phyloP scores from a whole-genome alignment of 148 eudicot genomes.

The Euryodendron excelsum region DNA sequence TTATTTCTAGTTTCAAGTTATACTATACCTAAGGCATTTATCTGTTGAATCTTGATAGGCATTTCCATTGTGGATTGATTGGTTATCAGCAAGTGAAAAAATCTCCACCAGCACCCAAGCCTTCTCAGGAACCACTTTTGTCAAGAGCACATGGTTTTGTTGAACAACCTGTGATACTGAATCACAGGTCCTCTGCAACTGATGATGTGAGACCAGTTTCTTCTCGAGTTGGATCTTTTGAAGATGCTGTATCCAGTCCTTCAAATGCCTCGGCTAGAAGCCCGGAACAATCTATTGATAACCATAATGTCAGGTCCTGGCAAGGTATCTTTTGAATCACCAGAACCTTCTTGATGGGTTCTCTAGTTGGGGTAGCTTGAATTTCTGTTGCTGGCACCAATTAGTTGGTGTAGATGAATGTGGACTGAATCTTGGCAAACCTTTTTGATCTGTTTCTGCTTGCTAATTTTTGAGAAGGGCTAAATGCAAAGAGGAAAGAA shows the following conservation, averaged over 20 bases:
- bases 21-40: neutral
- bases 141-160: slow-evolving; percentile 7
- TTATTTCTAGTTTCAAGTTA: no score
- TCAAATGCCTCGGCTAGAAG: neutral
- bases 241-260: neutral
- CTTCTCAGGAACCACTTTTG: slow-evolving; percentile 17
- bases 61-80: slow-evolving; percentile 52
- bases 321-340: slow-evolving; percentile 17
- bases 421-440: neutral
- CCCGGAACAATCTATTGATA: slow-evolving; percentile 13
- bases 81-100: slow-evolving; percentile 43
- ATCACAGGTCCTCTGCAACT: slow-evolving; percentile 6
- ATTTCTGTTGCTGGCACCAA: neutral
- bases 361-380: slow-evolving; percentile 1
- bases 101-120: slow-evolving; percentile 14
- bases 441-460: neutral
- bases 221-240: neutral
- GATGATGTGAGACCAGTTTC: neutral
- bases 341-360: neutral
- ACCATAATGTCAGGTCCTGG: slow-evolving; percentile 14
- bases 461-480: slow-evolving; percentile 15
- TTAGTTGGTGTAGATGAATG: neutral
- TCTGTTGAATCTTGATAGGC: slow-evolving; percentile 32
- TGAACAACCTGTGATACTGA: neutral
- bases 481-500: slow-evolving; percentile 26